Percentiles rank a stretch among this genome's conserved stretches.
phyloP scores from a whole-genome alignment of 805 yeast species.

The Wickerhamiella kazuoi region DNA sequence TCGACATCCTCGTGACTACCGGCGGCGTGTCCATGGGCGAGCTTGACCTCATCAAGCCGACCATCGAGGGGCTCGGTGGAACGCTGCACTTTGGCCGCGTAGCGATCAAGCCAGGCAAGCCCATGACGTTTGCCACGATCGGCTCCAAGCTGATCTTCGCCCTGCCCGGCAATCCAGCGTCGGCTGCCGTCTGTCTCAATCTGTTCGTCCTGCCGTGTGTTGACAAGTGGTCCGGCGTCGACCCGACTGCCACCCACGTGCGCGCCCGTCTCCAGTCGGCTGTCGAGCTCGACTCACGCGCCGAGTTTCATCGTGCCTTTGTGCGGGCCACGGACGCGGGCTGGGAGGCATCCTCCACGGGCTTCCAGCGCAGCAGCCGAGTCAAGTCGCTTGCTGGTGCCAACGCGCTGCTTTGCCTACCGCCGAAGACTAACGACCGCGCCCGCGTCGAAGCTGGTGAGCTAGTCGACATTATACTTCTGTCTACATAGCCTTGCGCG shows the following conservation, averaged over 20 bases:
- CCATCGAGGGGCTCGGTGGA: conserved; percentile 29
- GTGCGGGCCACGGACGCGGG: conserved; percentile 18
- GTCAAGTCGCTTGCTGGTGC: conserved; percentile 32
- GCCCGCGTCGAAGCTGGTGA: conserved; percentile 7
- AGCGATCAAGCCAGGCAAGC: conserved; percentile 44
- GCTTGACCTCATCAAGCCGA: conserved; percentile 32
- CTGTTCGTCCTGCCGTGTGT: conserved; percentile 32
- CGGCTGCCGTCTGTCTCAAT: conserved; percentile 31
- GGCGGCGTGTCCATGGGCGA: conserved; percentile 51
- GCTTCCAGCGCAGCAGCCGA: conserved; percentile 34
- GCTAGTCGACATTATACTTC: conserved; percentile 12
- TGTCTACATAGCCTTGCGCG: too few relatives aligned
- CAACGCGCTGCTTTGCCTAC: conserved; percentile 29
- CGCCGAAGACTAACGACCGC: conserved; percentile 16
- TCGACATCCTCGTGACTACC: conserved; percentile 32
- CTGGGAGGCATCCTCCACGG: conserved; percentile 28
- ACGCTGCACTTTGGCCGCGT: conserved; percentile 36
- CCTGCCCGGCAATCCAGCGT: conserved; percentile 41
- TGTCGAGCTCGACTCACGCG: conserved; percentile 29
- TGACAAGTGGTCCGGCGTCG: conserved; percentile 23
- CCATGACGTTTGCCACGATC: conserved; percentile 37
- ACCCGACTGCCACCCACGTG: conserved; percentile 18
- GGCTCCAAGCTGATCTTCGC: conserved; percentile 27
- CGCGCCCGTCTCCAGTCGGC: conserved; percentile 21
- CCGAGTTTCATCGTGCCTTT: conserved; percentile 33